These are phyloP conservation scores for Peniophora sp. DNA, from an alignment of 1,284 basidiomycete genomes.

Conservation along the genomic window DNA sequence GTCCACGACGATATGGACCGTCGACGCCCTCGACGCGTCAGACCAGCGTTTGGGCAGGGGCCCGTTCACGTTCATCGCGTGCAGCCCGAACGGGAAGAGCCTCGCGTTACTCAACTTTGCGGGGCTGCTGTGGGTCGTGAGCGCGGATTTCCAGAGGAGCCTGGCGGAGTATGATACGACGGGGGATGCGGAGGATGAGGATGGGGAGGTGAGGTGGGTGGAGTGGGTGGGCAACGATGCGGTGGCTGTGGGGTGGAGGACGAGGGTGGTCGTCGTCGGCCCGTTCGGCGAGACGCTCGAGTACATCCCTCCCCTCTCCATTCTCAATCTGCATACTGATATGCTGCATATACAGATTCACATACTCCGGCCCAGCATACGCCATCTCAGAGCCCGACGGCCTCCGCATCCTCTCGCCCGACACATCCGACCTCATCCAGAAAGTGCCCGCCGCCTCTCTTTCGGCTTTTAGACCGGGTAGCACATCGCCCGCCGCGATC, in stretches of 20 bases:
- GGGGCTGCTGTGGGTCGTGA: conserved; percentile 85
- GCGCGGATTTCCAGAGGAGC: conserved; percentile 84
- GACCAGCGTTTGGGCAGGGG: conserved; percentile 88
- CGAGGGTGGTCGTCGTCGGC: conserved; percentile 80
- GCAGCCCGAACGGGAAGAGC: conserved; percentile 91
- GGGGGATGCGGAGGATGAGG: conserved; percentile 33
- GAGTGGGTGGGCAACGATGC: conserved; percentile 98
- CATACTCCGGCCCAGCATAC: conserved; percentile 71
- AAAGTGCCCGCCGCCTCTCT: conserved; percentile 83
- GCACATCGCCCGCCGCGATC: conserved; percentile 86
- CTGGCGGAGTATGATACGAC: conserved; percentile 80
- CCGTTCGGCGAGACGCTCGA: conserved; percentile 85
- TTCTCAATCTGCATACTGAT: not conserved
- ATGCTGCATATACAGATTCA: conserved; percentile 48
- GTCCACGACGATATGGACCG: conserved; percentile 67
- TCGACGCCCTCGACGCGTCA: conserved; percentile 80
- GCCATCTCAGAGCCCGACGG: conserved; percentile 86
- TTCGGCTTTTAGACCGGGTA: conserved; percentile 87
- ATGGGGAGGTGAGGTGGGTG: conserved; percentile 58
- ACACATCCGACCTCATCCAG: conserved; percentile 84
- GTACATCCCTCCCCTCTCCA: conserved; percentile 37
- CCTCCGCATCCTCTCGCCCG: conserved; percentile 72
- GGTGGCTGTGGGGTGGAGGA: conserved; percentile 80
- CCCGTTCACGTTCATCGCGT: conserved; percentile 81
- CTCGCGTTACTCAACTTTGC: conserved; percentile 76